Percentiles rank a stretch among this genome's conserved stretches.
Conservation (phyloP, 2,329 filamentous ascomycete species). For the Monosporascus sp. region DNA sequence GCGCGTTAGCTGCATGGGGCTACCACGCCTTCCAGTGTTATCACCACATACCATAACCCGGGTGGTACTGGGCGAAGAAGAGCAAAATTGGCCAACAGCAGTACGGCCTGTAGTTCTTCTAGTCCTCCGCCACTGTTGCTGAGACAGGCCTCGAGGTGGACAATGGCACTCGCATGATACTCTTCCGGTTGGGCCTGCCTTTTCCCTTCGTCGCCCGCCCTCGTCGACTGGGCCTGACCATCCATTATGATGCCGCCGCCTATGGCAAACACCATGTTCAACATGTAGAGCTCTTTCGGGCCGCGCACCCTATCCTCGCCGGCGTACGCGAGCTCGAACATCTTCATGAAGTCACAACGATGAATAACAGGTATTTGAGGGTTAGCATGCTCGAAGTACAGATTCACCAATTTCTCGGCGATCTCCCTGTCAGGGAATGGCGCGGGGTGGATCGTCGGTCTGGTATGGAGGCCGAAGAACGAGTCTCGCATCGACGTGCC, state of each 20-base stretch:
- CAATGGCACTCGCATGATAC: slow-evolving; percentile 91
- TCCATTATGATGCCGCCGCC: slow-evolving; percentile 87
- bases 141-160: slow-evolving; percentile 84
- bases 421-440: slow-evolving; percentile 76
- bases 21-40: neutral
- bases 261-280: slow-evolving; percentile 97
- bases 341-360: slow-evolving; percentile 79
- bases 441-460: slow-evolving; percentile 79
- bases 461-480: slow-evolving; percentile 93
- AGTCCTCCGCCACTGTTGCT: slow-evolving; percentile 82
- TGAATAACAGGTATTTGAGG: slow-evolving; percentile 93
- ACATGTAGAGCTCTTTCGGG: slow-evolving; percentile 80
- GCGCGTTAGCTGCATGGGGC: slow-evolving; percentile 5
- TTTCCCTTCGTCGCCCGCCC: slow-evolving; percentile 26
- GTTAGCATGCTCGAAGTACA: slow-evolving; percentile 96
- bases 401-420: slow-evolving; percentile 65
- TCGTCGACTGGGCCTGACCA: slow-evolving; percentile 41
- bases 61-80: slow-evolving; percentile 86
- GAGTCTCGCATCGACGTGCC: slow-evolving; percentile 88
- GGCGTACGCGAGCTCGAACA: slow-evolving; percentile 78
- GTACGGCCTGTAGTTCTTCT: slow-evolving; percentile 89
- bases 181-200: slow-evolving; percentile 77
- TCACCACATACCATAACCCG: slow-evolving; percentile 65
- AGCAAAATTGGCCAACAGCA: slow-evolving; percentile 87
- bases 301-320: slow-evolving; percentile 62